phyloP scores from a whole-genome alignment of 176 grass and related monocot genomes.

The Eragrostis nindensis region DNA sequence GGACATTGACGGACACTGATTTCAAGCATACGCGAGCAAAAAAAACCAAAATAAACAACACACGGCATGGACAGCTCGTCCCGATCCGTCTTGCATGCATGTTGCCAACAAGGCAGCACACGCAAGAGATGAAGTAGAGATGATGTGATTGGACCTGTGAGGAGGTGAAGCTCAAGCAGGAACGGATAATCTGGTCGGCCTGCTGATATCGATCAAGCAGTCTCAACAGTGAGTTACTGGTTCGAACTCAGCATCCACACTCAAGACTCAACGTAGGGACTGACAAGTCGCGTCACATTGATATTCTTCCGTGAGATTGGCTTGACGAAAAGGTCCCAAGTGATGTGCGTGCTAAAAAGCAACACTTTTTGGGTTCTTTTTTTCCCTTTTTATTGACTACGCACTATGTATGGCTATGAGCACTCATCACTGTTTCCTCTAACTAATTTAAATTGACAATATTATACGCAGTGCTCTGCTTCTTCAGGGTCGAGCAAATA shows the following conservation, averaged over 20 bases:
- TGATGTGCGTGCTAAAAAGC: too few species aligned
- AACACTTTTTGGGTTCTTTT: too few species aligned
- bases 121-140: not conserved
- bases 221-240: not conserved
- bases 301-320: not conserved
- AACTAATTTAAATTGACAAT: too few species aligned
- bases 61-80: not conserved
- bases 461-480: too few species aligned
- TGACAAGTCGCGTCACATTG: not conserved
- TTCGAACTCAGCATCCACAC: not conserved
- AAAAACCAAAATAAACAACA: too few species aligned
- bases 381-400: too few species aligned
- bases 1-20: not conserved
- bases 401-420: too few species aligned
- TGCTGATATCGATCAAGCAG: not conserved
- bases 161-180: not conserved
- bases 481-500: too few species aligned
- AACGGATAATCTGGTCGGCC: not conserved
- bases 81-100: not conserved
- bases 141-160: not conserved
- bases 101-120: not conserved
- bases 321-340: not conserved
- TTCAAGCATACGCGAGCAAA: not conserved
- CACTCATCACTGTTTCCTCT: too few species aligned
- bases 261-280: not conserved